Conservation (phyloP, 2,329 filamentous ascomycete genomes). For the Trichoderma sp. region DNA sequence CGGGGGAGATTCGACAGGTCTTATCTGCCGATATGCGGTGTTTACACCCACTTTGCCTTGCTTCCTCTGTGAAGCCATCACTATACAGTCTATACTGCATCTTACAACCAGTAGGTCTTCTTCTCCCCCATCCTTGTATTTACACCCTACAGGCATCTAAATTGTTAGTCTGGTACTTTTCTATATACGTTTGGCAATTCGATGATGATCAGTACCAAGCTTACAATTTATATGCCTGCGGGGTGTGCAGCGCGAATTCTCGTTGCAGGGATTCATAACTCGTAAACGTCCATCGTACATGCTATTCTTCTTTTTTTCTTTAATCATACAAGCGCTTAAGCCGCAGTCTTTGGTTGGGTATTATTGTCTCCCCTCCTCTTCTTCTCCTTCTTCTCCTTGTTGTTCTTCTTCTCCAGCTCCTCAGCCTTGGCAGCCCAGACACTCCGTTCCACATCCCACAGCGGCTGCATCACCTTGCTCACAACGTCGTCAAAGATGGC, state of each 20-base stretch:
- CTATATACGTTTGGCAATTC: no score
- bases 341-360: not conserved
- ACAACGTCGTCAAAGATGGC: constrained; percentile 42
- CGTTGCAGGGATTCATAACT: not conserved
- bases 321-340: not conserved
- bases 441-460: constrained; percentile 62
- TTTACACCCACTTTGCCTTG: not conserved
- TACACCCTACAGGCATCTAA: no score
- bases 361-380: not conserved
- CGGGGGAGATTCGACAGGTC: not conserved
- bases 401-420: not conserved
- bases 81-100: no score
- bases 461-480: constrained; percentile 52
- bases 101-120: no score
- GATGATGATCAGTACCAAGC: no score
- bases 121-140: not conserved
- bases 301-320: not conserved
- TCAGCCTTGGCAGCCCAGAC: constrained; percentile 55
- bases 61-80: not conserved
- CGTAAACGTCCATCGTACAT: not conserved
- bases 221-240: no score
- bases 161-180: no score
- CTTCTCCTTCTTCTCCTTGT: not conserved
- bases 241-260: not conserved
- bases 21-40: not conserved